Evolutionary conservation across 495 filamentous ascomycete genomes (phyloP).

Genomic region (Thermothielavioides terrestris): DNA sequence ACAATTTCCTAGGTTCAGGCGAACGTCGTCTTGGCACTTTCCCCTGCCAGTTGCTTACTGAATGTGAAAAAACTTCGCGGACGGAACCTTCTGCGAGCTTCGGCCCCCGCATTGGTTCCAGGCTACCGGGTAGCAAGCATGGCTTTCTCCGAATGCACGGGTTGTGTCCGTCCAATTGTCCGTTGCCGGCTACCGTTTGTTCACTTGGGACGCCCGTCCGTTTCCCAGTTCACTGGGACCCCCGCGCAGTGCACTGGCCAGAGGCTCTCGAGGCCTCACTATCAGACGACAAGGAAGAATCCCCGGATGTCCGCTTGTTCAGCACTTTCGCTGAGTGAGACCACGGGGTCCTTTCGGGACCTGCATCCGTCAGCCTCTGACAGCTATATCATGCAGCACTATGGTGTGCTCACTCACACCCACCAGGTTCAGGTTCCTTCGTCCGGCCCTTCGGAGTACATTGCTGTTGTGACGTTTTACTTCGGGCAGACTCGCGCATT

Average conservation of each 20-base stretch:
- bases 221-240: too few relatives aligned
- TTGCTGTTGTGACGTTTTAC: too few relatives aligned
- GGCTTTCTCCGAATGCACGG: not conserved
- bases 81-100: too few relatives aligned
- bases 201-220: not conserved
- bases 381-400: not conserved
- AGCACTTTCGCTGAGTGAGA: not conserved
- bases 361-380: not conserved
- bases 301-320: not conserved
- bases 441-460: too few relatives aligned
- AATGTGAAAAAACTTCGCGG: too few relatives aligned
- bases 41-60: too few relatives aligned
- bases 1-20: too few relatives aligned
- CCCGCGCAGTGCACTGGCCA: not conserved
- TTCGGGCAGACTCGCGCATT: too few relatives aligned
- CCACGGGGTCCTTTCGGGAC: not conserved
- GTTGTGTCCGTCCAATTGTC: not conserved
- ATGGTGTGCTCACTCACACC: not conserved
- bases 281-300: not conserved
- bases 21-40: too few relatives aligned
- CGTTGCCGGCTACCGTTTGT: not conserved
- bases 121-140: slow-evolving; percentile 10
- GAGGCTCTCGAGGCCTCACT: not conserved
- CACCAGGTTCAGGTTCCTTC: too few relatives aligned
- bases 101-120: slow-evolving; percentile 15